These are phyloP conservation scores for Argentina anserina DNA, from an alignment of 306 rosid species.

Conservation along the genomic window DNA sequence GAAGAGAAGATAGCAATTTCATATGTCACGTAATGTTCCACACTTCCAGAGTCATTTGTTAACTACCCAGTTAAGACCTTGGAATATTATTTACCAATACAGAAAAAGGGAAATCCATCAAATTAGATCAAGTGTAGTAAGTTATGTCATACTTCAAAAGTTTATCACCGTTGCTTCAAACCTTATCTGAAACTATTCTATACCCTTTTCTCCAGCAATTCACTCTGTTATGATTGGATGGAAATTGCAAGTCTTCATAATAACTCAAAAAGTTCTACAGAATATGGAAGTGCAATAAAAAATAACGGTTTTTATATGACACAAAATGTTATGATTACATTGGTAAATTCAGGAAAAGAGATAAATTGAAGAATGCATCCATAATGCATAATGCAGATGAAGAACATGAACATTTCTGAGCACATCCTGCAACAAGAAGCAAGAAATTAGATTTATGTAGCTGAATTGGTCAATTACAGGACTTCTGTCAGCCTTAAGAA, in stretches of 20 bases:
- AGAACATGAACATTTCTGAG: background rate
- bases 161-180: background rate
- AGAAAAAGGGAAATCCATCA: no score
- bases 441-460: background rate
- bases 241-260: background rate
- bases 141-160: background rate
- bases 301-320: background rate
- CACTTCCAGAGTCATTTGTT: background rate
- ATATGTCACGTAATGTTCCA: background rate
- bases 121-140: background rate
- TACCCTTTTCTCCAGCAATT: background rate
- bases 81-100: background rate
- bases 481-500: background rate
- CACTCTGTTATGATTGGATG: background rate
- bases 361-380: background rate
- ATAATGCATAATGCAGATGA: background rate
- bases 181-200: background rate
- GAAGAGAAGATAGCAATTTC: background rate
- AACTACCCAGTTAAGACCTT: background rate
- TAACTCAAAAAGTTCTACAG: background rate
- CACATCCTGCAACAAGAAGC: slow-evolving; percentile 7
- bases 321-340: background rate
- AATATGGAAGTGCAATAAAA: slow-evolving; percentile 5
- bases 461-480: background rate
- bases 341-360: background rate